Evolutionary conservation across 106 monocot genomes (phyloP).

Genomic region (Allium sativum): DNA sequence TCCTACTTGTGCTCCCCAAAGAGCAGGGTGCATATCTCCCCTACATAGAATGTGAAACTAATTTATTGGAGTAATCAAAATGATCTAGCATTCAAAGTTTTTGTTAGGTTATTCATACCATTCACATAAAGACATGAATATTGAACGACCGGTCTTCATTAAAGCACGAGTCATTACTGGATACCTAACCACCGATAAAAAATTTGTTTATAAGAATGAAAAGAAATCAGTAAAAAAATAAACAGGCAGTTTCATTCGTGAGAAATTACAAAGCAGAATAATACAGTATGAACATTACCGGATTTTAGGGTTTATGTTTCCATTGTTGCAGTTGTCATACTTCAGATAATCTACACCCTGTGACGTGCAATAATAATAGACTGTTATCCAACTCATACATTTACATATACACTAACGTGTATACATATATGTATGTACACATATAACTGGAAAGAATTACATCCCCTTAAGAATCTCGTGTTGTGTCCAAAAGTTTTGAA

Average conservation of each 20-base stretch:
- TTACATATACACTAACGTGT: too few relatives aligned
- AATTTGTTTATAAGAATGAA: background rate
- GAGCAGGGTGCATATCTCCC: slow-evolving; percentile 71
- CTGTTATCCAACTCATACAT: too few relatives aligned
- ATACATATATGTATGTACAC: too few relatives aligned
- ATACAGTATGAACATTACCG: slow-evolving; percentile 23
- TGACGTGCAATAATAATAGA: slow-evolving; percentile 1
- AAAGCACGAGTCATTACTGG: slow-evolving; percentile 63
- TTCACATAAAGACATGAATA: slow-evolving; percentile 18
- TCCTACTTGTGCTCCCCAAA: slow-evolving; percentile 42
- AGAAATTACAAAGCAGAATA: background rate
- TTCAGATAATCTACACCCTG: slow-evolving; percentile 82
- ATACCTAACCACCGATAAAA: slow-evolving; percentile 40
- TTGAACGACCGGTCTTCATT: slow-evolving; percentile 38
- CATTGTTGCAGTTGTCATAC: slow-evolving; percentile 83
- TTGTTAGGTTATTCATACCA: too few relatives aligned
- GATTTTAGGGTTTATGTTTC: slow-evolving; percentile 28
- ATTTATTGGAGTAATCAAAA: background rate
- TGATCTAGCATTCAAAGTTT: too few relatives aligned
- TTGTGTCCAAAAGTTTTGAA: too few relatives aligned
- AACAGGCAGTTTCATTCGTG: background rate
- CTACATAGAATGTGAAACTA: slow-evolving; percentile 15
- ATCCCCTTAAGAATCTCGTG: too few relatives aligned
- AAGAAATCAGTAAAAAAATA: background rate
- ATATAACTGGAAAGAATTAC: too few relatives aligned